Conservation (phyloP, 208 protist genomes). For the Leishmania amazonensis region DNA sequence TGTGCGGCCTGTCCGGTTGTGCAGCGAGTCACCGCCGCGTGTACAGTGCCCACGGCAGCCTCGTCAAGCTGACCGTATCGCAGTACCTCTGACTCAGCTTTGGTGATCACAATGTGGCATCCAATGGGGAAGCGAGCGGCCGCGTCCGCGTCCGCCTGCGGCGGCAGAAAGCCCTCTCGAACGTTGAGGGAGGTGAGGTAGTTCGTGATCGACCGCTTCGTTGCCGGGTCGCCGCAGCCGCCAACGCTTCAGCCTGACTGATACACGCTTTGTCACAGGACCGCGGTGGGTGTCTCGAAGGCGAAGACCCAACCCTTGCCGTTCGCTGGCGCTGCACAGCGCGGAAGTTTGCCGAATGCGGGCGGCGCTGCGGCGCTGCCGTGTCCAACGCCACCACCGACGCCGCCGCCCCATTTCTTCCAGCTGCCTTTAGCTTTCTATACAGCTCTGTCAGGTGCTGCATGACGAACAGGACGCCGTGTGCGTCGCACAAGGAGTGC, state of each 20-base stretch:
- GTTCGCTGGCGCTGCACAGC: not conserved
- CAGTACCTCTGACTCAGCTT: not conserved
- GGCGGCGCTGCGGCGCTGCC: slow-evolving; percentile 4
- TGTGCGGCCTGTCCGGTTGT: slow-evolving; percentile 24
- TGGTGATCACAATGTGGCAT: slow-evolving; percentile 11
- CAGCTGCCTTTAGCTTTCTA: not conserved
- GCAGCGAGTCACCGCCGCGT: slow-evolving; percentile 27
- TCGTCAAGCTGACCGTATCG: slow-evolving; percentile 7
- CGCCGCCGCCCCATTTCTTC: not conserved
- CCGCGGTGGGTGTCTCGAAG: slow-evolving; percentile 29
- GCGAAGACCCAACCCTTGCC: slow-evolving; percentile 17
- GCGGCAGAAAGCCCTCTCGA: slow-evolving; percentile 11
- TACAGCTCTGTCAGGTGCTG: slow-evolving; percentile 24
- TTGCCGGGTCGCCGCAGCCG: not conserved
- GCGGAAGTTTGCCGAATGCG: slow-evolving; percentile 4
- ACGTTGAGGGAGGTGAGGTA: slow-evolving; percentile 30
- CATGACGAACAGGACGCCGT: slow-evolving; percentile 26
- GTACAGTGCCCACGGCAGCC: slow-evolving; percentile 20
- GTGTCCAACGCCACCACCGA: not conserved
- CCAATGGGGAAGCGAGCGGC: slow-evolving; percentile 30
- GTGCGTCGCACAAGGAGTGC: slow-evolving; percentile 28
- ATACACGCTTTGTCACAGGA: slow-evolving; percentile 33
- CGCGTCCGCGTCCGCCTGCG: not conserved
- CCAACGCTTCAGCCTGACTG: not conserved
- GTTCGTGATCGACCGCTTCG: slow-evolving; percentile 9